Base-by-base conservation (phyloP, 805 yeast species). In the Cyberlindnera petersonii region DNA sequence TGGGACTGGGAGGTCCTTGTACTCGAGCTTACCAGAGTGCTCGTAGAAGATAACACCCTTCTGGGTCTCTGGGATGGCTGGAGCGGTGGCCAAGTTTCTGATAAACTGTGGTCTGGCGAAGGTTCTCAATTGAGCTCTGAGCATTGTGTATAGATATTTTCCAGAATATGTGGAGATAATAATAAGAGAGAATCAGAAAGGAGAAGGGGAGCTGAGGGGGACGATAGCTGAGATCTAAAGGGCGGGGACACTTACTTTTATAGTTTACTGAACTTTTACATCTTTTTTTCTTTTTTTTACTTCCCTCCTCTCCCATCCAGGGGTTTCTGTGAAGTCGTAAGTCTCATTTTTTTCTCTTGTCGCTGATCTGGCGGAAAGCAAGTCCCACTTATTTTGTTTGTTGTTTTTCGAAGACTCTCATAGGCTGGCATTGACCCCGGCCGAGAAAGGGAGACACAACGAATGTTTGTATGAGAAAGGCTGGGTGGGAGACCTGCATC, bases 1-100 rank as follows among this genome's bases (percentile, higher is more conserved):
- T 55, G 95, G 94, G 41, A 86, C 91, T 38, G 89, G 83, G 47
- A 85, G 76, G 53, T 85, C 88, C 59, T 74, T 74, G 72, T 79
- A 81, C 46, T 65, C 62, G 51, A 84, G 64, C 43, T 75, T 72
- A 53, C 87, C 87, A 48, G 77, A 76, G 66, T 69, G 66, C 58
- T 71, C 74, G 61, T 80, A 80, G 64, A 81, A 81, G 56, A 80
- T 69, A 31, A 81, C 75, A 42, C 79, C 93, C 59, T 80, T 82
- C 68, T 82, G 89, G 37, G 80, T 74, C 46, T 63, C 63, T 60
- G 89, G 89, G 55, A 82, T 68, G 30, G 42, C 53, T 37, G 50
- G 51, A 35, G 56, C 50, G 40, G 69, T 44, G 40, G 48, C 44
- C 23, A 45, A 47, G 27, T 27, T 24, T 53, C 58, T 53, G 33